Conservation (phyloP, 345 rosid genomes). For the Geranium brycei region DNA sequence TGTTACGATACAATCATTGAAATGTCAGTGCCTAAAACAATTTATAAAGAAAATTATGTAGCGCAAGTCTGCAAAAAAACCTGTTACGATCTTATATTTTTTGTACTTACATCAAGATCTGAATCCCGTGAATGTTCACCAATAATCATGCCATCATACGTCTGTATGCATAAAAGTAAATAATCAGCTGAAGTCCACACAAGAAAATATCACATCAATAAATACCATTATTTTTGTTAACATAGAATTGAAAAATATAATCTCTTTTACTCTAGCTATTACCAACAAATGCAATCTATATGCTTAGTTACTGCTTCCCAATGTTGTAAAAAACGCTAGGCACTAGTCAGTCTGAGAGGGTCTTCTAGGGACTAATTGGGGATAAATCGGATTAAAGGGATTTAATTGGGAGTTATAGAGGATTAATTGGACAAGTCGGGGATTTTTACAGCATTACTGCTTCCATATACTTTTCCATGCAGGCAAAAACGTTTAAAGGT, state of each 20-base stretch:
- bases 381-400: no score
- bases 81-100: slow-evolving; percentile 7
- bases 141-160: slow-evolving; percentile 95
- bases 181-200: slow-evolving; percentile 9
- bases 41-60: slow-evolving; percentile 1
- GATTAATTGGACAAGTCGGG: no score
- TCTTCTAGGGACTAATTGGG: no score
- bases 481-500: no score
- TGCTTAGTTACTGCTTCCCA: not conserved
- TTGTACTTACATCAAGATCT: slow-evolving; percentile 82
- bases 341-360: no score
- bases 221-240: no score
- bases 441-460: not conserved
- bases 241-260: no score
- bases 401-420: no score
- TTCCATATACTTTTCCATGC: not conserved
- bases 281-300: not conserved
- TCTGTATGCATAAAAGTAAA: slow-evolving; percentile 30
- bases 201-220: not conserved
- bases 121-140: slow-evolving; percentile 96
- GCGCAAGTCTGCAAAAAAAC: not conserved
- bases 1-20: slow-evolving; percentile 16
- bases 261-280: not conserved
- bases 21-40: slow-evolving; percentile 8
- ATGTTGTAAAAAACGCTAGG: no score